Base-by-base conservation (phyloP, 495 filamentous ascomycete species). In the Penicillium atrosanguineum region DNA sequence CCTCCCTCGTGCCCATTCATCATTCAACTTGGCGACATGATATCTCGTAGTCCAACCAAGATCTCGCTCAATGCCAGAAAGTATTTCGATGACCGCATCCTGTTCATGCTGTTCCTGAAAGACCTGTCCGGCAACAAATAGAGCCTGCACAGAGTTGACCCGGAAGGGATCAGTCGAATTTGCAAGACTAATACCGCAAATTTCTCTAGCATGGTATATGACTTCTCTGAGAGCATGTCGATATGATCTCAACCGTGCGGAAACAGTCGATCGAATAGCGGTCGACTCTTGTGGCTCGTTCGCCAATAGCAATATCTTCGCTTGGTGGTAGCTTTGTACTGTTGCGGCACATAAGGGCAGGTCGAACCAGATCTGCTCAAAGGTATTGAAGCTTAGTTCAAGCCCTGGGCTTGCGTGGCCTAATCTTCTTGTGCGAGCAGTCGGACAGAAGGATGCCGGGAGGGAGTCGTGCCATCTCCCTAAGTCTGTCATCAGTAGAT, bases 1-100 rank as follows among this genome's bases (percentile, higher is more conserved):
- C 21, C 39, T 57, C 12, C 46, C 48, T 12, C 40, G 49, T 19
- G 16, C 45, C 90, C 89, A 42, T 82, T 91, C 56, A 94, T 62
- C 58, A 6, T 38, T 48, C 19, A 65, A 41, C 29, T 59, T 65
- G 5, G 46, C 47, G 14, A 56, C 41, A 59, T 65, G 56, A 34
- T 56, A 61, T 46, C 34, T 48, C 7, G 59, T 59, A 16, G 62
- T 62, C 62, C 62, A 65, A 0, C 59, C 58, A 16, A 65, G 34
- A 38, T 61, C 59, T 25, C 36, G 43, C 44, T 61, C 62, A 38
- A 61, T 59, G 0, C 55, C 58, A 48, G 44, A 37, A 11, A 65
- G 55, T 12, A 61, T 37, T 39, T 65, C 58, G 23, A 65, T 52
- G 18, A 65, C 52, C 4, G 55, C 59, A 8, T 59, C 52, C 39